Evolutionary conservation across 495 filamentous ascomycete genomes (phyloP), one percentile per base, ranked within the genome.

Genomic region (Clohesyomyces aquaticus): DNA sequence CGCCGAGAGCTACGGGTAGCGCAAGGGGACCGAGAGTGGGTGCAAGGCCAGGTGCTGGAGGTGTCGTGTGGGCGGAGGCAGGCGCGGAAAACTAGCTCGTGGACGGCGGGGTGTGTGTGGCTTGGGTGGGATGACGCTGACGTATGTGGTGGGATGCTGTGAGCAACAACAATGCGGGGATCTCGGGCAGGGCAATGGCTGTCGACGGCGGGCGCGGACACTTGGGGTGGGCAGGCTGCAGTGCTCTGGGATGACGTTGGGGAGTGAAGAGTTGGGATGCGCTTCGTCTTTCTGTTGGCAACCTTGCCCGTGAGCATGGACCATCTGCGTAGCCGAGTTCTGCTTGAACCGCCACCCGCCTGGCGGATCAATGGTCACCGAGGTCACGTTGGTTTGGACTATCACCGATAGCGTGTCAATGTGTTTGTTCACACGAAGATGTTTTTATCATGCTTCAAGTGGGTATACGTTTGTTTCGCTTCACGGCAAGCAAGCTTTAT

Each of bases 201-300:
- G 49, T n/a, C 1, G 48, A 29, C 29, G n/a, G 32, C 23, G 46
- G 12, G 38, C 19, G 55, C 22, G 19, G 18, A 41, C 9, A 6
- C 22, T 45, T 10, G 41, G 28, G 42, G 41, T 26, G 51, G 35
- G 58, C 45, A 67, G 65, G 63, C 59, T 62, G 65, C 56, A 50
- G 12, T 29, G 29, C 45, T 50, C 61, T 66, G 28, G 63, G 63
- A 66, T 66, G 63, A 66, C 63, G 63, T 66, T 66, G n/a, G 19
- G 32, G 25, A 19, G 49, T 21, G 46, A 45, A 48, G 25, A 38
- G 59, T 47, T 61, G 59, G 59, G 28, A 42, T 51, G 35, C n/a
- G 43, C 43, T 48, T 43, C n/a, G 26, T 61, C 38, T 22, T 47
- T 55, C 32, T 6, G 32, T 38, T 38, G 32, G 32, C 32, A 14